Evolutionary conservation across 805 yeast genomes (phyloP).

Genomic region (Wickerhamiella lipophila): DNA sequence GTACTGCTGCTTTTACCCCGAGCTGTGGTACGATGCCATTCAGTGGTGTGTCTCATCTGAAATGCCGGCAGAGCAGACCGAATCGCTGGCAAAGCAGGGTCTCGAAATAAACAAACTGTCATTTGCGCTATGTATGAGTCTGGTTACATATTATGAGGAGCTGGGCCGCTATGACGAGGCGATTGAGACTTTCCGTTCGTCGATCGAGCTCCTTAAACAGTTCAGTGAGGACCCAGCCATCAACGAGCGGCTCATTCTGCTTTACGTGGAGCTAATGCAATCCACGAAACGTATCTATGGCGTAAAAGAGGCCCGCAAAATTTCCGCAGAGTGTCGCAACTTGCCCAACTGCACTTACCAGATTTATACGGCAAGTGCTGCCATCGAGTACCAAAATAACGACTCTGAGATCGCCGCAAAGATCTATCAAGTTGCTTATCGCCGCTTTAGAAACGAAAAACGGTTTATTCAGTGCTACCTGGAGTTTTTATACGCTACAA

Average conservation of each 20-base stretch:
- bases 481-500: conserved; percentile 52
- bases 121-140: conserved; percentile 48
- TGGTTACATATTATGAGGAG: conserved; percentile 59
- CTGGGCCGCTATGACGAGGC: conserved; percentile 41
- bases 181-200: conserved; percentile 36
- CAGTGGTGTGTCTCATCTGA: conserved; percentile 30
- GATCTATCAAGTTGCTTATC: conserved; percentile 70
- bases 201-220: conserved; percentile 37
- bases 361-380: conserved; percentile 69
- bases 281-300: conserved; percentile 55
- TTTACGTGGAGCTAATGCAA: conserved; percentile 59
- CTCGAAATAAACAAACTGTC: conserved; percentile 56
- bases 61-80: conserved; percentile 13
- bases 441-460: conserved; percentile 40
- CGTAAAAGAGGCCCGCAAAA: conserved; percentile 54
- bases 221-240: conserved; percentile 22
- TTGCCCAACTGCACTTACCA: conserved; percentile 54
- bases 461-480: conserved; percentile 57
- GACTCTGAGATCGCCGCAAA: conserved; percentile 51
- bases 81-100: conserved; percentile 41
- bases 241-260: conserved; percentile 39
- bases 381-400: conserved; percentile 57
- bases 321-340: conserved; percentile 60
- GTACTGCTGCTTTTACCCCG: conserved; percentile 51
- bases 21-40: conserved; percentile 53